Evolutionary conservation across 441 rosid species (phyloP), one percentile per base, ranked within the genome.

Genomic region (Mallotus japonicus): DNA sequence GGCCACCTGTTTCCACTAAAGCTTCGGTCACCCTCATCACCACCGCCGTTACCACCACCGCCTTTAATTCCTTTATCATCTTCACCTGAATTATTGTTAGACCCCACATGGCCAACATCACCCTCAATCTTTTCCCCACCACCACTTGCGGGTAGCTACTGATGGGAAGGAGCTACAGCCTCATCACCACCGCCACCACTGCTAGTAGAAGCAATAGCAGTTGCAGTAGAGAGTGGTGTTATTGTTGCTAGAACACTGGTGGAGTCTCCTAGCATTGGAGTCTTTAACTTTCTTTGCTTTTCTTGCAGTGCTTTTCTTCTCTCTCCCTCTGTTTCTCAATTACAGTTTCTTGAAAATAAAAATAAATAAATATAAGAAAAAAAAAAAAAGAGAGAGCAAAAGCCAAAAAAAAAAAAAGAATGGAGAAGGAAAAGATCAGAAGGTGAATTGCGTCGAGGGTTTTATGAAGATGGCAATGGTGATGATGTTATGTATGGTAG

Each of bases 1-100:
- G 98, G 98, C 99, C 99, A 95, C 75, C 98, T 85, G 83, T 86
- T 91, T 0, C 92, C 87, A 17, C 83, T 89, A 13, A 82, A 80
- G 46, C 76, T 68, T 28, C 86, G 72, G 44, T 81, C 87, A 42
- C 78, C 79, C 10, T 78, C 87, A 7, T 81, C 83, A 7, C 37
- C 71, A 14, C 81, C 73, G 17, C 59, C 32, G 2, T 54, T 57
- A 5, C 17, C 75, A 53, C 69, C 67, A 28, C 65, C 83, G 6
- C 46, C 57, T 53, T 20, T 53, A 32, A 32, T 32, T 32, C 37
- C 37, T 56, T 78, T 84, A 40, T 82, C 81, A 10, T 81, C 81
- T 47, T 78, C 85, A 3, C 79, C 82, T 32, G 78, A 76, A 76
- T 79, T 77, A 24, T 76, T 40, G 15, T 55, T 32, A 22, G 58